Conservation (phyloP, 495 filamentous ascomycete genomes). For the Chaetomium tenue region DNA sequence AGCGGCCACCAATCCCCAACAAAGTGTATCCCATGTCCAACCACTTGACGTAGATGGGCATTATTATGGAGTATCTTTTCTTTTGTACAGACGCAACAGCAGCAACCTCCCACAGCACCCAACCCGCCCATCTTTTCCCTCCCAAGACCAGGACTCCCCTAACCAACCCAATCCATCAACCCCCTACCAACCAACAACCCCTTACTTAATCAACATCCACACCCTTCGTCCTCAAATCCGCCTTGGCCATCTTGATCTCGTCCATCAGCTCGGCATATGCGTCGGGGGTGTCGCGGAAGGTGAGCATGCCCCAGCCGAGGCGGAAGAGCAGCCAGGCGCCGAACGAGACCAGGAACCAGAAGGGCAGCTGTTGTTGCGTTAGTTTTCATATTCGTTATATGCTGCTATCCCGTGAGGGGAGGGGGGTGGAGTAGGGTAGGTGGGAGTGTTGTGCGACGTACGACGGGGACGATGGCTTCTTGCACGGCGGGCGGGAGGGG, state of each 20-base stretch:
- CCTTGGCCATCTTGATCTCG: slow-evolving; percentile 69
- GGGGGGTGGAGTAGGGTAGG: too few relatives aligned
- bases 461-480: slow-evolving; percentile 68
- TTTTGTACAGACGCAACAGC: not conserved
- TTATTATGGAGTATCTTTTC: not conserved
- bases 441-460: slow-evolving; percentile 39
- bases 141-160: not conserved
- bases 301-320: slow-evolving; percentile 85
- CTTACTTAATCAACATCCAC: slow-evolving; percentile 63
- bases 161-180: too few relatives aligned
- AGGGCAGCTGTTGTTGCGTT: slow-evolving; percentile 63
- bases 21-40: not conserved
- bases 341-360: slow-evolving; percentile 89
- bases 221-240: slow-evolving; percentile 63
- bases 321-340: slow-evolving; percentile 91
- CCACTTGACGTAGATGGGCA: not conserved
- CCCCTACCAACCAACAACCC: not conserved
- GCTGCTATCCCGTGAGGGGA: too few relatives aligned
- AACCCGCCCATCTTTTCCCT: not conserved
- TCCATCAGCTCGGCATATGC: slow-evolving; percentile 86
- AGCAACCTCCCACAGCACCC: too few relatives aligned
- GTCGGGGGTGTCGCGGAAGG: slow-evolving; percentile 92
- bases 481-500: slow-evolving; percentile 75
- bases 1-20: not conserved
- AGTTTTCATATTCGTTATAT: not conserved